Evolutionary conservation across 140 eudicot species (phyloP).

Genomic region (Ambrosia hybrid): DNA sequence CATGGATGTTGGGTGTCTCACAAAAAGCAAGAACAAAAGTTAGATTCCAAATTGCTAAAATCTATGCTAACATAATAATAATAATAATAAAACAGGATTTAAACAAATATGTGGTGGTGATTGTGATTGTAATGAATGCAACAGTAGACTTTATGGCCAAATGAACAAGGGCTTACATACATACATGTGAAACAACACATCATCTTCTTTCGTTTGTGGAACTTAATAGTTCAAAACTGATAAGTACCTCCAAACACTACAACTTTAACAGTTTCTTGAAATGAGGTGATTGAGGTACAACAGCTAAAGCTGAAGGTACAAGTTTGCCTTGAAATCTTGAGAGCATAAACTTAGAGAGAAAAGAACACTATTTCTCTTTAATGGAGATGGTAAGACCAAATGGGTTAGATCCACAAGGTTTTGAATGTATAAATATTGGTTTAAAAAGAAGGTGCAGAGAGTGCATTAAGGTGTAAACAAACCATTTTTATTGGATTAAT

Average conservation of each 20-base stretch:
- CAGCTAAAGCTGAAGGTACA: conserved; percentile 22
- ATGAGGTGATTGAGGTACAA: conserved; percentile 27
- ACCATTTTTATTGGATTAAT: conserved; percentile 50
- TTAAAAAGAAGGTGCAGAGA: conserved; percentile 54
- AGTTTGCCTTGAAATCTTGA: conserved; percentile 53
- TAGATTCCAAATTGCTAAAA: conserved; percentile 50
- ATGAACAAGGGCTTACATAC: conserved; percentile 38
- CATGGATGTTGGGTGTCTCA: no score
- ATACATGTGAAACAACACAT: conserved; percentile 46
- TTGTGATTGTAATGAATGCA: conserved; percentile 53
- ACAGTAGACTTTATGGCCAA: conserved; percentile 52
- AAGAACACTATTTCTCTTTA: conserved; percentile 21
- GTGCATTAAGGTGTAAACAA: conserved; percentile 49
- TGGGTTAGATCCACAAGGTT: conserved; percentile 54
- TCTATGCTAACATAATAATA: conserved; percentile 31
- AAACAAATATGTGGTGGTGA: conserved; percentile 30
- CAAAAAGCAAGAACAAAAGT: not conserved
- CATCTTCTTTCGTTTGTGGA: conserved; percentile 60
- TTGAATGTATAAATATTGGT: conserved; percentile 38
- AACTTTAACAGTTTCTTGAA: conserved; percentile 23
- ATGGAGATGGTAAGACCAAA: conserved; percentile 38
- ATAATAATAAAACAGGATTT: conserved; percentile 11
- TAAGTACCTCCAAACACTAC: not conserved
- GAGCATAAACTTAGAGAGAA: conserved; percentile 14
- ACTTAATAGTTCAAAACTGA: no score